A percentile compares a stretch with the other conserved stretches of the same genome.
Evolutionary conservation across 2,329 filamentous ascomycete genomes (phyloP).

Genomic region (Monosporascus sp.): DNA sequence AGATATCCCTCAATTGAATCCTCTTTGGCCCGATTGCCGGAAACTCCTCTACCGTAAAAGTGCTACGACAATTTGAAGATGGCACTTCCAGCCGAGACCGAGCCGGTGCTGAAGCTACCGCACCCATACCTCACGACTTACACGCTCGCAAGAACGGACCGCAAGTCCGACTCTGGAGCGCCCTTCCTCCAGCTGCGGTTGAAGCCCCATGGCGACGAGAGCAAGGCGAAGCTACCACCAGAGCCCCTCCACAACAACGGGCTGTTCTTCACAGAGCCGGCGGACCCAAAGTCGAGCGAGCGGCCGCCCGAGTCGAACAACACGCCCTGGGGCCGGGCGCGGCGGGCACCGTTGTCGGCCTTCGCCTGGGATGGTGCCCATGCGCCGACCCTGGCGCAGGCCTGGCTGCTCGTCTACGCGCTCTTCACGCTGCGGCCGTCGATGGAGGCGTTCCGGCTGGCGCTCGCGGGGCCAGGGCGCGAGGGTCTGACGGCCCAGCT

Average conservation of each 20-base stretch:
- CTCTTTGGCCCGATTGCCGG: slow-evolving; percentile 1
- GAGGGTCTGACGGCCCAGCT: slow-evolving; percentile 32
- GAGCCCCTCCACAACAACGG: slow-evolving; percentile 29
- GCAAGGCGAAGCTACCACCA: slow-evolving; percentile 22
- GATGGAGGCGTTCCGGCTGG: slow-evolving; percentile 44
- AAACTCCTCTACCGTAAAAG: neutral
- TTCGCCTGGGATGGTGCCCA: slow-evolving; percentile 37
- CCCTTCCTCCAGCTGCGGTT: slow-evolving; percentile 36
- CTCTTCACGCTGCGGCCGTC: slow-evolving; percentile 45
- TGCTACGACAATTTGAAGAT: slow-evolving; percentile 15
- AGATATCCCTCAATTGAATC: slow-evolving; percentile 7
- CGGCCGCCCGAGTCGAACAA: slow-evolving; percentile 47
- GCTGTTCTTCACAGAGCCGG: slow-evolving; percentile 41
- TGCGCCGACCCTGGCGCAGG: slow-evolving; percentile 42
- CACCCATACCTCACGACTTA: slow-evolving; percentile 46
- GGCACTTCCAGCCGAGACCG: slow-evolving; percentile 19
- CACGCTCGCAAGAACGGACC: slow-evolving; percentile 31
- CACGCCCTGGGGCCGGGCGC: slow-evolving; percentile 51
- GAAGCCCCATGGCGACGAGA: slow-evolving; percentile 20
- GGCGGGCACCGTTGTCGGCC: slow-evolving; percentile 43
- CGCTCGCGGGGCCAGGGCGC: slow-evolving; percentile 35
- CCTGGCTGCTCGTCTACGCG: slow-evolving; percentile 48
- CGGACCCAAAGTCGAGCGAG: slow-evolving; percentile 44
- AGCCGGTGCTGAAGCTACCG: slow-evolving; percentile 42
- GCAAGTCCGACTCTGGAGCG: slow-evolving; percentile 16